A percentile compares a stretch with the other conserved stretches of the same genome.
Conservation (phyloP, 2,329 filamentous ascomycete species). For the Scedosporium minutisporum region DNA sequence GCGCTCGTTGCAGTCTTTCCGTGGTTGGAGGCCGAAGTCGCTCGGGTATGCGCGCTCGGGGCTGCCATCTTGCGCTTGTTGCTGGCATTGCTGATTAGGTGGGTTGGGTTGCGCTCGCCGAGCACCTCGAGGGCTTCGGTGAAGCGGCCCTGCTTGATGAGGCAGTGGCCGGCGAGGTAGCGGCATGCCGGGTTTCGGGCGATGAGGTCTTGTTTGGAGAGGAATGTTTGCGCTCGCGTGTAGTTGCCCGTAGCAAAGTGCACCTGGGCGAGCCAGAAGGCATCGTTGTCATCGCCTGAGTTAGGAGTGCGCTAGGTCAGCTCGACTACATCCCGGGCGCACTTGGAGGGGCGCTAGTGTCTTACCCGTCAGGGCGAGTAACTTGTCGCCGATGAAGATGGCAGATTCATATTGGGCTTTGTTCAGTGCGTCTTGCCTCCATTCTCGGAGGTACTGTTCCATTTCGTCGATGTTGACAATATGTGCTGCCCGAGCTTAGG, state of each 20-base stretch:
- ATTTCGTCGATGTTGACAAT: slow-evolving; percentile 34
- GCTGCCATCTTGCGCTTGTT: slow-evolving; percentile 51
- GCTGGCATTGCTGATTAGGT: slow-evolving; percentile 60
- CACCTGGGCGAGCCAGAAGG: slow-evolving; percentile 96
- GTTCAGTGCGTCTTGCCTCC: slow-evolving; percentile 91
- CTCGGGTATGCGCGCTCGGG: slow-evolving; percentile 39
- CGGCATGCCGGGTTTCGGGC: slow-evolving; percentile 74
- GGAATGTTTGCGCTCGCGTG: slow-evolving; percentile 77
- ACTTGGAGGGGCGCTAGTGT: background rate
- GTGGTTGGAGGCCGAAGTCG: slow-evolving; percentile 15
- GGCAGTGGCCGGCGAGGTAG: slow-evolving; percentile 88
- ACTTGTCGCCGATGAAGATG: slow-evolving; percentile 94
- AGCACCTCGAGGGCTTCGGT: slow-evolving; percentile 81
- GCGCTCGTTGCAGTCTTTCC: background rate
- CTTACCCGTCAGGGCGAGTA: slow-evolving; percentile 85
- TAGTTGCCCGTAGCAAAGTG: slow-evolving; percentile 96
- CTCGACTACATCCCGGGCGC: slow-evolving; percentile 5
- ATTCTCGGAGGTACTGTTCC: slow-evolving; percentile 88
- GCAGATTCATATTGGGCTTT: slow-evolving; percentile 95
- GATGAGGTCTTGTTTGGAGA: slow-evolving; percentile 75
- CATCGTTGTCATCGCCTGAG: slow-evolving; percentile 82
- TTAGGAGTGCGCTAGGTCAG: background rate
- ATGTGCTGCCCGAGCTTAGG: no score
- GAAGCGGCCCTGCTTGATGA: slow-evolving; percentile 83
- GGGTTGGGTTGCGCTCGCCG: slow-evolving; percentile 87